phyloP scores from a whole-genome alignment of 768 basidiomycete species.

The Omphalotus guepiniiformis region DNA sequence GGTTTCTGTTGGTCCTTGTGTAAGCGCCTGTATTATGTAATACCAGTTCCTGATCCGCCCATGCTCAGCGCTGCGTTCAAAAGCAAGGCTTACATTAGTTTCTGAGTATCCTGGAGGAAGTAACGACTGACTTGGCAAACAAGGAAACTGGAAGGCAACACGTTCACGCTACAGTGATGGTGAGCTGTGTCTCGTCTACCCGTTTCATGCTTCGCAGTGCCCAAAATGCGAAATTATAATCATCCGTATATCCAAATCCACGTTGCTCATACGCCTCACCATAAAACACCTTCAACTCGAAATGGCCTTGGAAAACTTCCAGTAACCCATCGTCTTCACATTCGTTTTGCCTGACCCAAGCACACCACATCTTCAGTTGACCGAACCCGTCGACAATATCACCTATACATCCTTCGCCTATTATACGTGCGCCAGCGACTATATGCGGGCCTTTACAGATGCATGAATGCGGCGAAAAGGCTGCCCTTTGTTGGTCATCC shows the following conservation, averaged over 20 bases:
- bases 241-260: not conserved
- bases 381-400: constrained; percentile 3
- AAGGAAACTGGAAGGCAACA: too few species aligned
- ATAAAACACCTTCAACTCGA: not conserved
- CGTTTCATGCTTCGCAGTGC: constrained; percentile 5
- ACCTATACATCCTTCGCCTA: constrained; percentile 2
- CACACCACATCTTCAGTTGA: not conserved
- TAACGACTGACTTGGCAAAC: too few species aligned
- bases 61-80: too few species aligned
- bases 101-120: too few species aligned
- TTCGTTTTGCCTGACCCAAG: not conserved
- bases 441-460: not conserved
- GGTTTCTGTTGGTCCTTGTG: too few species aligned
- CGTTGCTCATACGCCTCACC: not conserved
- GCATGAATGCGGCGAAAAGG: not conserved
- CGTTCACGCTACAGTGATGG: too few species aligned
- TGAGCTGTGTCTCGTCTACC: too few species aligned
- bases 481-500: not conserved
- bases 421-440: not conserved
- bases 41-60: too few species aligned
- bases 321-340: not conserved
- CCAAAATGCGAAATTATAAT: constrained; percentile 1
- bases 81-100: too few species aligned
- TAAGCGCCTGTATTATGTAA: too few species aligned
- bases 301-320: constrained; percentile 1